Evolutionary conservation across 2,329 filamentous ascomycete genomes (phyloP).

Genomic region (Fusarium paranaense): DNA sequence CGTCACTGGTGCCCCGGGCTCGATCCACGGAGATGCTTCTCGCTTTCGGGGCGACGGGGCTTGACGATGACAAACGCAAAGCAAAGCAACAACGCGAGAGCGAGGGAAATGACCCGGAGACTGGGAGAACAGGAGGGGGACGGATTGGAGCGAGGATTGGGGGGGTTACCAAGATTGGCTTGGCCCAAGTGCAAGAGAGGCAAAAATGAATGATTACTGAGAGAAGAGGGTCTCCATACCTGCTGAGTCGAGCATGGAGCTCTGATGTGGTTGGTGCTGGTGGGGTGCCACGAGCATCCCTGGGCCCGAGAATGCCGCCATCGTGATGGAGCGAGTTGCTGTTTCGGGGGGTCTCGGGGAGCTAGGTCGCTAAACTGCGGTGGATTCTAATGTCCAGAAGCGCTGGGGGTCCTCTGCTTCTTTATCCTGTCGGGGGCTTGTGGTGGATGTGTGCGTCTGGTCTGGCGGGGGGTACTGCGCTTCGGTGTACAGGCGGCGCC

Average conservation of each 20-base stretch:
- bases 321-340: conserved; percentile 19
- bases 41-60: conserved; percentile 22
- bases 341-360: conserved; percentile 18
- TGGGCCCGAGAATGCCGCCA: conserved; percentile 43
- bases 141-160: conserved; percentile 22
- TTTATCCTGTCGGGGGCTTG: conserved; percentile 25
- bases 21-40: conserved; percentile 39
- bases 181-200: conserved; percentile 15
- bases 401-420: conserved; percentile 25
- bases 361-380: not conserved
- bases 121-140: conserved; percentile 14
- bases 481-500: conserved; percentile 39
- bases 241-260: conserved; percentile 37
- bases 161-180: conserved; percentile 18
- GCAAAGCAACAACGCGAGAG: conserved; percentile 15
- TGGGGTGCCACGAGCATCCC: conserved; percentile 37
- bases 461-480: conserved; percentile 36
- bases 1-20: conserved; percentile 19
- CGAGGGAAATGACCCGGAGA: conserved; percentile 13
- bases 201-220: conserved; percentile 26
- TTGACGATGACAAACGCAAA: conserved; percentile 21
- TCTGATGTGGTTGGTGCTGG: conserved; percentile 40
- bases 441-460: conserved; percentile 21
- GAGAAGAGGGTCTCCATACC: conserved; percentile 37
- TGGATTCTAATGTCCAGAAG: not conserved